Percentiles rank a stretch among this genome's conserved stretches.
Conservation (phyloP, 1,139 yeast genomes). For the Blastobotrys capitulatus region DNA sequence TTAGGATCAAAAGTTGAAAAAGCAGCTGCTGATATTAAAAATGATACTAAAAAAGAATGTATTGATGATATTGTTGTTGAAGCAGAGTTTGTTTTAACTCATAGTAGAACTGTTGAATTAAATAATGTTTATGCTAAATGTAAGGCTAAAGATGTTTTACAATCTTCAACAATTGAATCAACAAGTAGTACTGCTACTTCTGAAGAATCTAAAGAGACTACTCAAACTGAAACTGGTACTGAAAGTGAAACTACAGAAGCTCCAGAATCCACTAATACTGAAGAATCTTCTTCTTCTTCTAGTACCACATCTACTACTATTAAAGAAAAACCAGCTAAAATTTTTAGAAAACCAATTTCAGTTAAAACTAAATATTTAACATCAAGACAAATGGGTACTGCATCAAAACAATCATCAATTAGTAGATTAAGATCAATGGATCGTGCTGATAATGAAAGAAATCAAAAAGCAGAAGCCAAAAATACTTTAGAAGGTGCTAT, state of each 20-base stretch:
- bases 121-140: constrained; percentile 18
- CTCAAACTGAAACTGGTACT: background rate
- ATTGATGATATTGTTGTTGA: constrained; percentile 21
- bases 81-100: constrained; percentile 25
- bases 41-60: constrained; percentile 22
- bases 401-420: constrained; percentile 27
- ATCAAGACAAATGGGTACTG: constrained; percentile 30
- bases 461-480: constrained; percentile 29
- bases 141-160: constrained; percentile 12
- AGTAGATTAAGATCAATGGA: constrained; percentile 27
- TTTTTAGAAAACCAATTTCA: constrained; percentile 16
- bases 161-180: too few species aligned
- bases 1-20: constrained; percentile 26
- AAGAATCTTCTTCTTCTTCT: constrained; percentile 9
- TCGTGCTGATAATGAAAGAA: constrained; percentile 29
- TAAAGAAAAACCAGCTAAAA: constrained; percentile 13
- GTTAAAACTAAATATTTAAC: constrained; percentile 22
- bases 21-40: constrained; percentile 21
- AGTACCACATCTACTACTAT: constrained; percentile 6
- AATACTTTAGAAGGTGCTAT: constrained; percentile 33
- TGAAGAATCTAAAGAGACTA: constrained; percentile 4
- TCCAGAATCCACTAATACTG: constrained; percentile 5
- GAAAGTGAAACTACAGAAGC: background rate
- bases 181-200: constrained; percentile 1
- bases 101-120: constrained; percentile 28